Percentiles rank a stretch among this genome's conserved stretches.
Evolutionary conservation across 371 early-diverging fungal species (phyloP).

Genomic region (Mucor irregularis): DNA sequence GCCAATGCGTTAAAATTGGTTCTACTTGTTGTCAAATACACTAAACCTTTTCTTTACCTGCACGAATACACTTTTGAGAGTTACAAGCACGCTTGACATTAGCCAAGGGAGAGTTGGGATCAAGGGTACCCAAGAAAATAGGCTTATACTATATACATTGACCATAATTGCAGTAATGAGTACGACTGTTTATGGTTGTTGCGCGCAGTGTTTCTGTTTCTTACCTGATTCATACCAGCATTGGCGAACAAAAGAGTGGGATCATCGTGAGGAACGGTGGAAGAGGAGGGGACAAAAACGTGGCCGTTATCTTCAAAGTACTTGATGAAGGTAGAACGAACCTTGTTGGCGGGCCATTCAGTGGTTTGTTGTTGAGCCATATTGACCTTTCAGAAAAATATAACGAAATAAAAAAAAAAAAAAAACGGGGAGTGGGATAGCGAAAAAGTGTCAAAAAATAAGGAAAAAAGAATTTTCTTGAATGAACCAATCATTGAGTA

Average conservation of each 20-base stretch:
- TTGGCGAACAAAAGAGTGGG: constrained; percentile 99
- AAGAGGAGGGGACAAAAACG: constrained; percentile 84
- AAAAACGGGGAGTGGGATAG: no score
- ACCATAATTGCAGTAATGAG: neutral
- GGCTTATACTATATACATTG: constrained; percentile 86
- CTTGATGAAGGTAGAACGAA: constrained; percentile 91
- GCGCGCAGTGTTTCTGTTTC: neutral
- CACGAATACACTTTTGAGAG: constrained; percentile 98
- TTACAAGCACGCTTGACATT: constrained; percentile 93
- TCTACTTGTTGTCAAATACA: no score
- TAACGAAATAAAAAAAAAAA: no score
- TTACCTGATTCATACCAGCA: constrained; percentile 99
- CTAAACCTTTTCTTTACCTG: no score
- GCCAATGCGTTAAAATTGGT: neutral
- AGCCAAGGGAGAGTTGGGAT: constrained; percentile 88
- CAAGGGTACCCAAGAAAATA: constrained; percentile 96
- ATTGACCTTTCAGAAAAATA: no score
- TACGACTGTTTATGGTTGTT: neutral
- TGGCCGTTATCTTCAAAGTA: constrained; percentile 89
- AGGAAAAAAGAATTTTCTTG: no score
- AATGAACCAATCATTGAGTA: no score
- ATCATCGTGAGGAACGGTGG: constrained; percentile 97
- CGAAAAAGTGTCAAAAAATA: no score
- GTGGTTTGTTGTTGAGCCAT: constrained; percentile 11
- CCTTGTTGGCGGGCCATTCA: constrained; percentile 80